Base-by-base conservation (phyloP, 1,139 yeast genomes). In the Kluyveromyces sp. region DNA sequence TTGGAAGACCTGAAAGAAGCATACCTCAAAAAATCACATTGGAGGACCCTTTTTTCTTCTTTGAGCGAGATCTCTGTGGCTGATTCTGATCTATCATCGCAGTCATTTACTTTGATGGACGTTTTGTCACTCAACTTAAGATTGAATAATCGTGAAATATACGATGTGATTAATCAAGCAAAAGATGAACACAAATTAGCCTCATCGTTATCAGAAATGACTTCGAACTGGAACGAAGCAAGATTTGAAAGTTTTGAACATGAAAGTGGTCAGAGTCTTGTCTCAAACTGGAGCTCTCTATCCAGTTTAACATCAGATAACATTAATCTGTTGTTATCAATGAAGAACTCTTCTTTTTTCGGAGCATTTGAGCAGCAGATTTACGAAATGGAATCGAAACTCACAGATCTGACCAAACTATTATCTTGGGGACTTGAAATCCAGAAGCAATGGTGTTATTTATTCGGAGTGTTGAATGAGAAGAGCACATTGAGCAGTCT, bases 391-490 rank as follows among this genome's bases (percentile, higher is more conserved):
- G 89, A 83, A 50, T 69, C 67, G 1, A 76, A 71, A 47, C 60
- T 92, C 30, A 75, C 74, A 42, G 58, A 63, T 0, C 54, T 87
- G 1, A 73, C 72, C 43, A 65, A 68, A 1, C 58, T 85, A 2
- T 68, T 86, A 38, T 88, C 81, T 52, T 58, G 66, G 0, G 88
- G 96, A 94, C 72, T 83, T 34, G 95, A 86, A 39, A 86, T 81
- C 1, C 97, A 92, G 60, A 69, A 83, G n/a, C 87, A 83, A 54
- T 89, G 95, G 95, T 77, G 86, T 1, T 87, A 89, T 56, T 70
- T 89, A 17, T 83, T 78, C 49, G 96, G 95, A 0, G 78, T 88
- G 0, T 83, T 92, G 57, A 78, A 76, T 12, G 61, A 67, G 1
- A 76, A 75, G 44, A 67, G 71, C 1, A 88, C 83, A 36, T 76